Percentiles rank a stretch among this genome's conserved stretches.
phyloP scores from a whole-genome alignment of 1,284 basidiomycete genomes.

The Pseudozyma sp. region DNA sequence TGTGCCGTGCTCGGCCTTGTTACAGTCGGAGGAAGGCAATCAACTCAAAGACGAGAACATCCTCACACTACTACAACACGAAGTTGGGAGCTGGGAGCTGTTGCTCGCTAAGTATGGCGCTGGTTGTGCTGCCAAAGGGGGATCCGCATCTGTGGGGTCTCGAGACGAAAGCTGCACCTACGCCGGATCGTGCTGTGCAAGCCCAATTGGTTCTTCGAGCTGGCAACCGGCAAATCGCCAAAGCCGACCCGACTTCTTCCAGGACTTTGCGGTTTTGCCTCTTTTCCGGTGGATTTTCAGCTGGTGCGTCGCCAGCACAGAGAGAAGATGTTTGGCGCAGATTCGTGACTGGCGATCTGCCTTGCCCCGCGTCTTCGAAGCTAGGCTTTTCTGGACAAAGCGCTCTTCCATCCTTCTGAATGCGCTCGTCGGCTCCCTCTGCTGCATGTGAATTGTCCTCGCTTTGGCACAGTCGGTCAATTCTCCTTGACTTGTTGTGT shows the following conservation, averaged over 20 bases:
- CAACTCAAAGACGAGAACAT: too few species aligned
- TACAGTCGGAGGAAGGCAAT: too few species aligned
- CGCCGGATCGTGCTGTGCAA: background rate
- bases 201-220: background rate
- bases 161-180: too few species aligned
- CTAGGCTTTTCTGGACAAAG: constrained; percentile 10
- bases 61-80: too few species aligned
- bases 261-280: constrained; percentile 2
- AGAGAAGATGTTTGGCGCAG: background rate
- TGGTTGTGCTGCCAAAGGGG: too few species aligned
- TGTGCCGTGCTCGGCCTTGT: too few species aligned
- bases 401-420: constrained; percentile 2
- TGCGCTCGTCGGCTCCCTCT: constrained; percentile 3
- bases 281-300: background rate
- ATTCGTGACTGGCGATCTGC: background rate
- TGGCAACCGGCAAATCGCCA: constrained; percentile 30
- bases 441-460: constrained; percentile 14
- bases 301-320: background rate
- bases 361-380: constrained; percentile 13
- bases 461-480: background rate
- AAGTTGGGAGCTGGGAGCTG: background rate
- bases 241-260: constrained; percentile 45
- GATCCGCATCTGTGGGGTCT: too few species aligned
- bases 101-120: constrained; percentile 5
- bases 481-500: background rate